Percentiles rank a stretch among this genome's conserved stretches.
phyloP scores from a whole-genome alignment of 495 filamentous ascomycete genomes.

The Clohesyomyces aquaticus region DNA sequence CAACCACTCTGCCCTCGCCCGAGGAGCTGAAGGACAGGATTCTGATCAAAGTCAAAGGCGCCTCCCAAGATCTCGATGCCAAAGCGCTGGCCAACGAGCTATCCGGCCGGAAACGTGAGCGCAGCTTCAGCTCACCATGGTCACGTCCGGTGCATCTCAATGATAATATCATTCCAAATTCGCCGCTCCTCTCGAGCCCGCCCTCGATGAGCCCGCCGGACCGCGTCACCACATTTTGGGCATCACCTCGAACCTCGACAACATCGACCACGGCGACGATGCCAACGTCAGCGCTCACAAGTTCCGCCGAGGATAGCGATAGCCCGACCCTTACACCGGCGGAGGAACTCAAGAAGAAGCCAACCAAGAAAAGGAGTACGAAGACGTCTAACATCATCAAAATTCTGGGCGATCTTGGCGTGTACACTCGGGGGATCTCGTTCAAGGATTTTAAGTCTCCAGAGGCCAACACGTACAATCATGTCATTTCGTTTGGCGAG shows the following conservation, averaged over 20 bases:
- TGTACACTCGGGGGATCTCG: constrained; percentile 87
- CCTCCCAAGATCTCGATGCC: constrained; percentile 47
- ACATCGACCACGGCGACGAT: constrained; percentile 48
- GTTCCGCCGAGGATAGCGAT: constrained; percentile 69
- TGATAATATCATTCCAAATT: constrained; percentile 55
- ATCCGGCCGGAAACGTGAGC: constrained; percentile 65
- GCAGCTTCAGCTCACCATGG: constrained; percentile 75
- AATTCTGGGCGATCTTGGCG: constrained; percentile 79
- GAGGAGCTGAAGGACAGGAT: constrained; percentile 81
- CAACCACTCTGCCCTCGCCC: constrained; percentile 74
- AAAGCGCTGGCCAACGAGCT: constrained; percentile 20
- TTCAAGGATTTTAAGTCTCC: constrained; percentile 72
- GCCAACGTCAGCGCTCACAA: constrained; percentile 61
- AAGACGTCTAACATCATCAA: constrained; percentile 67
- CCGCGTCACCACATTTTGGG: constrained; percentile 46
- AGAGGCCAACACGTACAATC: constrained; percentile 83
- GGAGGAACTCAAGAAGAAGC: constrained; percentile 51
- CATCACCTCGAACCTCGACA: constrained; percentile 55
- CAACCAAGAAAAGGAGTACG: no score
- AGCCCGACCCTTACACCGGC: constrained; percentile 43
- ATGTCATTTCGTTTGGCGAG: constrained; percentile 92
- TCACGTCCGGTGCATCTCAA: constrained; percentile 51
- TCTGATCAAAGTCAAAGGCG: constrained; percentile 89
- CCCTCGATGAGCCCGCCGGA: constrained; percentile 56
- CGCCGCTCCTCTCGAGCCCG: constrained; percentile 57